Evolutionary conservation across 2,329 filamentous ascomycete genomes (phyloP), one percentile per base, ranked within the genome.

Genomic region (Claviceps pazoutovae): DNA sequence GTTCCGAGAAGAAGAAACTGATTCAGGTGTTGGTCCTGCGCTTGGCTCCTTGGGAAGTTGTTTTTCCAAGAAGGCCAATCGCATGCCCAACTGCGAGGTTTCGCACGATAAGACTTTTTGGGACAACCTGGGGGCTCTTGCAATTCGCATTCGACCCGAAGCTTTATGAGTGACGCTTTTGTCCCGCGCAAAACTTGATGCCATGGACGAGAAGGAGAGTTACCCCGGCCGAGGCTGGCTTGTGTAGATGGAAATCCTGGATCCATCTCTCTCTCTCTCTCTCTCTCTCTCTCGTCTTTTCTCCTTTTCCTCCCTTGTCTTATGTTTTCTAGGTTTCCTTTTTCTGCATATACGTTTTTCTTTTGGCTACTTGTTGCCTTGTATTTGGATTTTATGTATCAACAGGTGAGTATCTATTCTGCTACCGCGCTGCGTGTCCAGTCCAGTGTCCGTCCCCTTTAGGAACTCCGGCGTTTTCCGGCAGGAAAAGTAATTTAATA

Each of bases 121-220:
- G 64, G 63, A 64, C 64, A 11, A 64, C 61, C 65, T 62, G 66
- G 66, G 66, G 65, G 65, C 62, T 67, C 49, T 55, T 55, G 47
- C 50, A 49, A 54, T 26, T 17, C 38, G 48, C 44, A 50, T 45
- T 37, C 36, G 16, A 50, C 49, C 48, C 49, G 55, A 57, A 53
- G 57, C 57, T 57, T 56, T 56, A 54, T 55, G 53, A 56, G 53
- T 60, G 55, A 54, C 49, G 23, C 30, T 34, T 11, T 37, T 37
- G 42, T 49, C 43, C 51, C 39, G 30, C 49, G 37, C 45, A 36
- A 36, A 51, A 34, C 30, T 48, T n/a, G 21, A 46, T 53, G 41
- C 49, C 52, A 46, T 36, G 42, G 37, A 38, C 11, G 30, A 42
- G 16, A 16, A 30, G 23, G 43, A 37, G n/a, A 30, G 7, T 36